Conservation (phyloP, 805 yeast genomes). For the Metschnikowia corniflorae region DNA sequence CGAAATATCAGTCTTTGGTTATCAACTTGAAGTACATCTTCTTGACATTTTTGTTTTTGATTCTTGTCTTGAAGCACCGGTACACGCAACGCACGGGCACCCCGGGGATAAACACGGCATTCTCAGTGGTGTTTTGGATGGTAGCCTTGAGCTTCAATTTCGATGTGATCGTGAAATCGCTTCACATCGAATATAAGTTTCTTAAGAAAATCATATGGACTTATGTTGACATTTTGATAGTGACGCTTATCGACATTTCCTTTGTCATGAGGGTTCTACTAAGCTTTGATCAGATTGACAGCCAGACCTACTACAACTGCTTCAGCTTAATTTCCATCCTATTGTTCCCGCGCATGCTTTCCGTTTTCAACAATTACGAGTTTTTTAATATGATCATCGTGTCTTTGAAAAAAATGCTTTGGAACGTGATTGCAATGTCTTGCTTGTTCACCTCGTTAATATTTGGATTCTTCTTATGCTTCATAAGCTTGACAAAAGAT, state of each 20-base stretch:
- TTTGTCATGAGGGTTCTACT: slow-evolving; percentile 24
- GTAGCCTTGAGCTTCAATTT: slow-evolving; percentile 46
- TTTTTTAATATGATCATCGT: slow-evolving; percentile 50
- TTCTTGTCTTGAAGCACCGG: slow-evolving; percentile 27
- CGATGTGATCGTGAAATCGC: slow-evolving; percentile 43
- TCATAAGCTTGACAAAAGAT: slow-evolving; percentile 45
- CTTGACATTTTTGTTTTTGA: slow-evolving; percentile 29
- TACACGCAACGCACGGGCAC: slow-evolving; percentile 2
- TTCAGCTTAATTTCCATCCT: slow-evolving; percentile 46
- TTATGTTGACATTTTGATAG: slow-evolving; percentile 42
- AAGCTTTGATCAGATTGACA: slow-evolving; percentile 12
- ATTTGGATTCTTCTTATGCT: slow-evolving; percentile 53
- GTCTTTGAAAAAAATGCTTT: slow-evolving; percentile 48
- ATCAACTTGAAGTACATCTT: slow-evolving; percentile 33
- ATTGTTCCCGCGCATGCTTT: slow-evolving; percentile 47
- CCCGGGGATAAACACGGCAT: slow-evolving; percentile 2
- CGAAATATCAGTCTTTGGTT: slow-evolving; percentile 41
- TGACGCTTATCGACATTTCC: slow-evolving; percentile 35
- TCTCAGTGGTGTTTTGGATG: slow-evolving; percentile 41
- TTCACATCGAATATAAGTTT: slow-evolving; percentile 43
- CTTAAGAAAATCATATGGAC: slow-evolving; percentile 53
- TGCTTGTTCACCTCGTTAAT: slow-evolving; percentile 47
- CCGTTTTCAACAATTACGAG: slow-evolving; percentile 48
- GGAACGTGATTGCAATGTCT: slow-evolving; percentile 48
- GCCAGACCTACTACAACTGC: slow-evolving; percentile 23